Evolutionary conservation across 164 flowering plant genomes (phyloP).

Genomic region (Berberis thunbergii): DNA sequence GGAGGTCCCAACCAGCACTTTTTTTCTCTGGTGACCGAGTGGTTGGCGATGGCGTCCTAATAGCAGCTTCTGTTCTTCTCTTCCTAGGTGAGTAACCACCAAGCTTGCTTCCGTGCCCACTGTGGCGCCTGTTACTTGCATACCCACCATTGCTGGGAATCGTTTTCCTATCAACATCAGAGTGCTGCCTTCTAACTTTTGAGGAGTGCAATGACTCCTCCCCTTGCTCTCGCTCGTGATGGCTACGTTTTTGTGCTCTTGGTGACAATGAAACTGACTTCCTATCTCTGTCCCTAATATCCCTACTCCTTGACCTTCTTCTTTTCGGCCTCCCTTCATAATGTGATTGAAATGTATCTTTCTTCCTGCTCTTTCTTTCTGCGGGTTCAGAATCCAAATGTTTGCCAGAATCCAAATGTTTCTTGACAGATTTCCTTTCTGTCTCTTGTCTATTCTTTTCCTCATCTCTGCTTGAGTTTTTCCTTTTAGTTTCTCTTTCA

Average conservation of each 20-base stretch:
- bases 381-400: constrained; percentile 22
- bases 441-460: constrained; percentile 23
- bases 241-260: constrained; percentile 32
- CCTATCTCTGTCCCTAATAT: constrained; percentile 38
- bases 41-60: constrained; percentile 68
- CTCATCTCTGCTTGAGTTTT: constrained; percentile 30
- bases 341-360: constrained; percentile 28
- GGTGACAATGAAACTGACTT: constrained; percentile 46
- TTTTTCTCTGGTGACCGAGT: constrained; percentile 60
- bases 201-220: constrained; percentile 27
- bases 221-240: constrained; percentile 30
- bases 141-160: constrained; percentile 37
- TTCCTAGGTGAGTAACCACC: constrained; percentile 99
- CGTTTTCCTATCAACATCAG: constrained; percentile 41
- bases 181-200: constrained; percentile 36
- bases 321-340: constrained; percentile 51
- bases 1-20: constrained; percentile 73
- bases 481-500: constrained; percentile 50
- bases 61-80: constrained; percentile 65
- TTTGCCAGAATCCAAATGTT: constrained; percentile 26
- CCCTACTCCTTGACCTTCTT: constrained; percentile 69
- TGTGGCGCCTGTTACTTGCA: constrained; percentile 36
- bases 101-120: constrained; percentile 56
- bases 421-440: constrained; percentile 22
- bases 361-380: constrained; percentile 36